Base-by-base conservation (phyloP, 768 basidiomycete species). In the Boletus tomentosulus region DNA sequence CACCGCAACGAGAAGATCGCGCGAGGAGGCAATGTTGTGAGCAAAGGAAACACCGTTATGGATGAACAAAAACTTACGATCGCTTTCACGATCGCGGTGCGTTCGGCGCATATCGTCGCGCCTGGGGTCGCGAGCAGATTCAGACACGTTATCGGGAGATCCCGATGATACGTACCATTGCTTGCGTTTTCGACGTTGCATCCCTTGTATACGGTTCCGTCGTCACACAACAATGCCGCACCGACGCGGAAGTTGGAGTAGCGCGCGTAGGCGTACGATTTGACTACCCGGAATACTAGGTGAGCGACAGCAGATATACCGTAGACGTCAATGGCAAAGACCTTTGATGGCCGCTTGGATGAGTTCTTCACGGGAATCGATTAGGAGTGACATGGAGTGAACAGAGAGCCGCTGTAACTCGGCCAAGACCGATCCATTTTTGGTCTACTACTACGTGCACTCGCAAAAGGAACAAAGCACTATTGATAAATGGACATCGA, bases 191-290 rank as follows among this genome's bases (percentile, higher is more conserved):
- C 97, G 56, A 98, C 80, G 67, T 97, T 98, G 30, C 88, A 86
- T 6, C 96, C 94, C 56, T 81, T 86, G 55, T 96, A 82, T 22
- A 96, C 80, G 9, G 74, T 68, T 0, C 90, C 91, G 39, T 87
- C 81, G 0, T 78, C 65, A 2, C 85, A 74, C 16, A 98, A 71
- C 11, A 98, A 71, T 1, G 93, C 90, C 0, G 94, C 95, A 0
- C 96, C 96, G 15, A 98, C 96, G 8, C 87, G 84, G 66, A 99
- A 97, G 30, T 92, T 86, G 28, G 92, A 94, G 72, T 97, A 98
- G 0, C 84, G 91, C 33, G 75, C 81, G 69, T 97, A 95, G 0
- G 88, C 79, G 31, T 79, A 75, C 56, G 86, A 74, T 67, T 84
- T 89, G 12, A 84, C 88, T 90, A 46, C 19, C 12, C 15, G 6